Percentiles rank a stretch among this genome's conserved stretches.
Conservation (phyloP, 139 green algal genomes). For the Eudorina sp. region DNA sequence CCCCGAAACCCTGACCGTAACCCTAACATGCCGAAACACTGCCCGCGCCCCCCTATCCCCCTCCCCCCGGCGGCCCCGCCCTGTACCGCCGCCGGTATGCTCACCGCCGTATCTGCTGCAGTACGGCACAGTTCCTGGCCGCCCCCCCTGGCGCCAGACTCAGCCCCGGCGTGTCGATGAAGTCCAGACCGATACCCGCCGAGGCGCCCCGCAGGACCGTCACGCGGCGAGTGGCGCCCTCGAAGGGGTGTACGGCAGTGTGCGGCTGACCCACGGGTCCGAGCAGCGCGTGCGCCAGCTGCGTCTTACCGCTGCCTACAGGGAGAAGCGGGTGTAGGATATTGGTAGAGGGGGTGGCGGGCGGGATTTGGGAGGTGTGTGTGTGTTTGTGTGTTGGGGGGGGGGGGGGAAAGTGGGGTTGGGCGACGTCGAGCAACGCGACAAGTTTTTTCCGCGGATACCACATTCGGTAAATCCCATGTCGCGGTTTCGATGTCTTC, state of each 20-base stretch:
- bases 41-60: too few species aligned
- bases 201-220: constrained; percentile 40
- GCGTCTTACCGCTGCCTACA: constrained; percentile 71
- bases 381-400: too few species aligned
- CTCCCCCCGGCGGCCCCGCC: too few species aligned
- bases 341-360: not conserved
- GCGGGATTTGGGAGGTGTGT: not conserved
- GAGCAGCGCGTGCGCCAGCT: constrained; percentile 67
- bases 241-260: constrained; percentile 59
- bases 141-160: constrained; percentile 48
- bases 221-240: constrained; percentile 54
- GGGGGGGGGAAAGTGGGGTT: too few species aligned
- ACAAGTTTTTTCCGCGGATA: too few species aligned
- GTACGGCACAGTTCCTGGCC: constrained; percentile 51
- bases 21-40: too few species aligned
- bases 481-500: too few species aligned
- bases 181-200: constrained; percentile 54
- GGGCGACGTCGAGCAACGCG: too few species aligned
- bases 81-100: too few species aligned
- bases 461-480: too few species aligned
- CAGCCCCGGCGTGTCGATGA: constrained; percentile 71
- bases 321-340: not conserved
- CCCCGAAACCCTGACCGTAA: too few species aligned
- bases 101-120: constrained; percentile 61
- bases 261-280: constrained; percentile 18